Evolutionary conservation across 2,329 filamentous ascomycete genomes (phyloP), one percentile per base, ranked within the genome.

Genomic region (Drechmeria coniospora): DNA sequence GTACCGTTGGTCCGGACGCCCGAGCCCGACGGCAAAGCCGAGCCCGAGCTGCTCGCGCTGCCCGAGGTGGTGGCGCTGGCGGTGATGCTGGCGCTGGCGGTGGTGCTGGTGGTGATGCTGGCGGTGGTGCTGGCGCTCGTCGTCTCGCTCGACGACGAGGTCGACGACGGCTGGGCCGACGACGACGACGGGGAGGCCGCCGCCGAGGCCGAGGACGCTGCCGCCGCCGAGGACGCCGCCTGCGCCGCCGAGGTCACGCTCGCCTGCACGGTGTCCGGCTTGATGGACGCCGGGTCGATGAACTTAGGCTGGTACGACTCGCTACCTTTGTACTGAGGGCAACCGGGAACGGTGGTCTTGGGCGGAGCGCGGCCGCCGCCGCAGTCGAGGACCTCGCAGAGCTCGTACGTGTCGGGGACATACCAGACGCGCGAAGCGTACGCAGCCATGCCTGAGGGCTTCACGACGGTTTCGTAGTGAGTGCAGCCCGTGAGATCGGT

Each of bases 401-500:
- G 6, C 18, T 20, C 18, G 18, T 10, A 6, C 18, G 18, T 20
- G 18, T 20, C 10, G 18, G 18, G 18, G 18, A 7, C 18, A 10
- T 7, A 20, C 18, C 18, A 20, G 18, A 71, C 49, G 25, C 62
- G 34, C 30, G 57, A 63, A 23, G 58, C 57, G 39, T 60, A 63
- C 33, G 43, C 39, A 15, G 41, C 45, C 29, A 31, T 23, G 24
- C 41, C 37, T 33, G 46, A 41, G 31, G 48, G 39, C 30, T 29
- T 30, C 30, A 46, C 36, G 28, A 55, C 45, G 11, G 39, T 34
- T 25, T 50, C 50, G 37, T 51, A 53, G 36, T 48, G 49, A 8
- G 54, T 55, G 50, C 63, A 68, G 41, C 61, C 64, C 1, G 20
- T 29, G 22, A 63, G 39, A 38, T 65, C 57, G 19, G 63, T 66